Percentiles rank a stretch among this genome's conserved stretches.
Conservation (phyloP, 2,329 filamentous ascomycete species). For the Fusarium sp. region DNA sequence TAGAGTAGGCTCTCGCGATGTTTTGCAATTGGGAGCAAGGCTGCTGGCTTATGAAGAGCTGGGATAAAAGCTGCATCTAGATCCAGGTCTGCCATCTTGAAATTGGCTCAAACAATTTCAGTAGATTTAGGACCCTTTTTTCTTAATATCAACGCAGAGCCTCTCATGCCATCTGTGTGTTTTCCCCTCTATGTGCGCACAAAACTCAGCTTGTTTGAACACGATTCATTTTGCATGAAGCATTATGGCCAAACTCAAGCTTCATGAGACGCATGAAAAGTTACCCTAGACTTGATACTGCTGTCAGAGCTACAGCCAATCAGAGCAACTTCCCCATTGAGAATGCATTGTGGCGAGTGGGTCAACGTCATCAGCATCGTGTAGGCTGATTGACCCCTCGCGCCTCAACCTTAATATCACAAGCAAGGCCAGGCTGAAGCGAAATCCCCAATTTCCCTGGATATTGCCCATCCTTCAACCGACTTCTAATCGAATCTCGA, state of each 20-base stretch:
- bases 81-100: slow-evolving; percentile 65
- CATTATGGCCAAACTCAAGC: not conserved
- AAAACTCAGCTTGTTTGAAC: not conserved
- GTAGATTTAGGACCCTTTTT: too few relatives aligned
- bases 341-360: slow-evolving; percentile 47
- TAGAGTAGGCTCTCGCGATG: slow-evolving; percentile 85
- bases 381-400: slow-evolving; percentile 45
- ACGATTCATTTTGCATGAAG: not conserved
- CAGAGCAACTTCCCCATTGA: not conserved
- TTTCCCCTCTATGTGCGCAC: not conserved
- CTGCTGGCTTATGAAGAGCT: slow-evolving; percentile 84
- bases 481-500: slow-evolving; percentile 14
- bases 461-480: slow-evolving; percentile 15
- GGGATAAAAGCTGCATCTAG: slow-evolving; percentile 74
- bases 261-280: not conserved
- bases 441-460: slow-evolving; percentile 43
- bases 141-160: not conserved
- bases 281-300: slow-evolving; percentile 30
- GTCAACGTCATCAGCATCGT: slow-evolving; percentile 53
- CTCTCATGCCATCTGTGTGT: not conserved
- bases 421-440: slow-evolving; percentile 42
- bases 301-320: slow-evolving; percentile 12
- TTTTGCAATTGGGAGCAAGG: slow-evolving; percentile 86
- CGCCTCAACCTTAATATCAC: slow-evolving; percentile 47
- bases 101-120: not conserved